phyloP scores from a whole-genome alignment of 2,329 filamentous ascomycete species.

The Alternaria gansuensis region DNA sequence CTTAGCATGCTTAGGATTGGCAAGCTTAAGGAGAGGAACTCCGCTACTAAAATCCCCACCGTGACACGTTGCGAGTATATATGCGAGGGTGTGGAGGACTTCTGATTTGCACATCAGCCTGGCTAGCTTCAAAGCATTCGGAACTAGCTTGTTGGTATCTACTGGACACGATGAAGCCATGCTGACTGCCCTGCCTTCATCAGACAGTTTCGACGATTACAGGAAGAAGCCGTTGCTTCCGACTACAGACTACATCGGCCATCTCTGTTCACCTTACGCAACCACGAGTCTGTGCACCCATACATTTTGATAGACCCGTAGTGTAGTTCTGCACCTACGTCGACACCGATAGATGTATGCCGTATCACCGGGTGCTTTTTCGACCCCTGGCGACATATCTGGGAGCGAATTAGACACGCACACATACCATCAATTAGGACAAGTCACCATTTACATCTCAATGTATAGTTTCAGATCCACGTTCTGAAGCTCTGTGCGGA shows the following conservation, averaged over 20 bases:
- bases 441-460: constrained; percentile 42
- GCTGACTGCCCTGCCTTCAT: neutral
- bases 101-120: neutral
- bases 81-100: neutral
- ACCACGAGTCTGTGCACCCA: neutral
- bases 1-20: neutral
- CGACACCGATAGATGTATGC: neutral
- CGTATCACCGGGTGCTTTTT: constrained; percentile 33
- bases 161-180: neutral
- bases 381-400: constrained; percentile 49
- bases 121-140: neutral
- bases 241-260: neutral
- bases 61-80: neutral
- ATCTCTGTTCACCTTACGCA: neutral
- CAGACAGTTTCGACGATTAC: neutral
- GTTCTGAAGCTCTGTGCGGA: constrained; percentile 43
- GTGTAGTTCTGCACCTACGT: neutral
- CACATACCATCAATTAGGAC: neutral
- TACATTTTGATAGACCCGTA: neutral
- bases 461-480: constrained; percentile 49
- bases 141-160: neutral
- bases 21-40: neutral
- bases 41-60: neutral
- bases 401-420: constrained; percentile 22
- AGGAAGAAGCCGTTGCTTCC: neutral